These are phyloP conservation scores for Pleurotus sapidus DNA, from an alignment of 768 basidiomycete species.

Conservation along the genomic window DNA sequence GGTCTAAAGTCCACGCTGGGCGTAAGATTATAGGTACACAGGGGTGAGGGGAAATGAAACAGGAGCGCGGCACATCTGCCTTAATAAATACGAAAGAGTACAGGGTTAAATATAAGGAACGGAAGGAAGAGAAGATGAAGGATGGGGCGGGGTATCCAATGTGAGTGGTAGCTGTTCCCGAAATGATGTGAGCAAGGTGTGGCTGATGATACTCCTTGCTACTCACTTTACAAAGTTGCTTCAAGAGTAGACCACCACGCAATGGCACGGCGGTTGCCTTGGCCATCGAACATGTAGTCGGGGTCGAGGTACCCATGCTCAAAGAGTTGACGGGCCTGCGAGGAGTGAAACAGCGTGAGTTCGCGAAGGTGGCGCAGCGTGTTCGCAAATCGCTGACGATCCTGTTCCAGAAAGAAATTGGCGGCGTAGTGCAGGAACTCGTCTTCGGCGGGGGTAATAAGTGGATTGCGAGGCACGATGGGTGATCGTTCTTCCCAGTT, in stretches of 20 bases:
- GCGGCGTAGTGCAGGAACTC: neutral
- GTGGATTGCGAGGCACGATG: neutral
- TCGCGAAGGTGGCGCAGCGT: neutral
- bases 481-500: neutral
- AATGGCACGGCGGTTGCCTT: neutral
- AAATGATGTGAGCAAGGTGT: neutral
- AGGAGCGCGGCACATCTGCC: too few relatives aligned
- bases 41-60: too few relatives aligned
- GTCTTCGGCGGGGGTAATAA: constrained; percentile 1
- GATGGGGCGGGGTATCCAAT: neutral
- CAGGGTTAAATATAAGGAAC: too few relatives aligned
- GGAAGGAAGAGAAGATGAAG: neutral
- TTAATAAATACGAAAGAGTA: neutral
- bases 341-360: neutral
- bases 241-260: neutral
- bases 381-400: neutral
- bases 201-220: neutral
- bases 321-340: neutral
- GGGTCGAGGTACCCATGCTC: neutral
- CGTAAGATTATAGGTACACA: too few relatives aligned
- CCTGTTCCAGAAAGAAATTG: neutral
- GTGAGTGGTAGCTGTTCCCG: neutral
- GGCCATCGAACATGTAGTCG: neutral
- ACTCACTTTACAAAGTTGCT: neutral
- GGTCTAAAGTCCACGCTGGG: too few relatives aligned